Evolutionary conservation across 208 protist species (phyloP), one percentile per base, ranked within the genome.

Genomic region (Herpetomonas muscarum): DNA sequence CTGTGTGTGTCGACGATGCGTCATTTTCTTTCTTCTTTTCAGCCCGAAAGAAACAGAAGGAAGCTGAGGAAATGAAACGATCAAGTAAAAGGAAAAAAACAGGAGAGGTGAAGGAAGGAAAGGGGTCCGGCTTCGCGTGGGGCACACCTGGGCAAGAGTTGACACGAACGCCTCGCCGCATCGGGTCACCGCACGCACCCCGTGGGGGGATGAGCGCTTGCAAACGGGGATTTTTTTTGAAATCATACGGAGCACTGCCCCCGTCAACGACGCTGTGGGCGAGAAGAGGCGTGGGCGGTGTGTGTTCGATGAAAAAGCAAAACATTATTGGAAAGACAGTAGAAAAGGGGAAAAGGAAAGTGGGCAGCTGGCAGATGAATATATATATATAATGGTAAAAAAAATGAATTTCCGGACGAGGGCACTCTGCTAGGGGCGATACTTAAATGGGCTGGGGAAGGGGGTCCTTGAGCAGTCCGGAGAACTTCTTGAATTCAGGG

Each of bases 401-500:
- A 45, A 55, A 21, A 19, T 21, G 9, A 42, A 13, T 45, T 41
- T 42, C 10, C n/a, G 50, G 26, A 24, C 26, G 25, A 24, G 21
- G 10, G 9, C 34, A 17, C 49, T 21, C n/a, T n/a, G 42, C 21
- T 46, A 22, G 45, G 28, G 34, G 30, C 51, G 25, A 50, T 45
- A 4, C 12, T 56, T 50, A 67, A 6, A 51, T 22, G 17, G 36
- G 34, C 17, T 19, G 6, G 17, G 83, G 83, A 6, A 58, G 72
- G 19, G 52, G 24, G 4, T 87, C 67, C 55, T 74, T 64, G 12
- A 84, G 65, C 12, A 91, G 62, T 37, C 70, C 76, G n/a, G 69
- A 42, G 22, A 85, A 61, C 56, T 76, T 67, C 62, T 91, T 91
- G 63, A 92, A 90, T 36, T 85, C 67, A 10, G 72, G 61, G 46